Conservation (phyloP, 148 eudicot species). For the Rhododendron mucronatum region DNA sequence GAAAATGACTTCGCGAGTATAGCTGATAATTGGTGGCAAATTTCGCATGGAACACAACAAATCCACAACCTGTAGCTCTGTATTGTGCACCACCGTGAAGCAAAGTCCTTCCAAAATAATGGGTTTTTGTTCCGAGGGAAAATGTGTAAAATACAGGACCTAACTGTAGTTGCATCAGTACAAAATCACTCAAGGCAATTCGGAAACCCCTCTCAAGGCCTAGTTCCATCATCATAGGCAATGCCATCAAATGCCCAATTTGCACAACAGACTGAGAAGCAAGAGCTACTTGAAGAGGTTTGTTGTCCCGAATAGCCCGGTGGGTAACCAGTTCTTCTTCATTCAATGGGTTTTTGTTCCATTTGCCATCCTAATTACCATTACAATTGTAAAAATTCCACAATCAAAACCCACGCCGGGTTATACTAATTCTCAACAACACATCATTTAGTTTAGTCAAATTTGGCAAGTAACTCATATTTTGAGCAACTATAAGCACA, state of each 20-base stretch:
- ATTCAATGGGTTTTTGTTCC: no score
- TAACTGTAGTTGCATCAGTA: constrained; percentile 65
- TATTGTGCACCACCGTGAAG: constrained; percentile 82
- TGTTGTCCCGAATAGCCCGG: constrained; percentile 38
- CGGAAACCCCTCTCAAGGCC: constrained; percentile 68
- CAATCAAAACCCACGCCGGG: no score
- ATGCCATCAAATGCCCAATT: constrained; percentile 61
- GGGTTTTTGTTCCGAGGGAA: constrained; percentile 70
- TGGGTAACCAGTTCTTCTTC: constrained; percentile 41
- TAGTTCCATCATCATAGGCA: constrained; percentile 79
- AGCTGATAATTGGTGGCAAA: constrained; percentile 66
- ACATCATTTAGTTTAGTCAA: no score
- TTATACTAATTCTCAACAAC: no score
- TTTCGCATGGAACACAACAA: constrained; percentile 71
- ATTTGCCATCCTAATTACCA: no score
- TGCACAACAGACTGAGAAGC: constrained; percentile 68
- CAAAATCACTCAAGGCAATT: constrained; percentile 52
- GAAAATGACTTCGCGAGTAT: constrained; percentile 73
- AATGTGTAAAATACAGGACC: constrained; percentile 72
- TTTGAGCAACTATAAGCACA: no score
- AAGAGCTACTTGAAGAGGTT: constrained; percentile 73
- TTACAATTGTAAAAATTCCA: no score
- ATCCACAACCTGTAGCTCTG: constrained; percentile 71
- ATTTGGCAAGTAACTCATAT: no score
- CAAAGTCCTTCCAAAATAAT: constrained; percentile 64